These are phyloP conservation scores for Aquilaria yunnanensis DNA, from an alignment of 345 rosid genomes.

Conservation along the genomic window DNA sequence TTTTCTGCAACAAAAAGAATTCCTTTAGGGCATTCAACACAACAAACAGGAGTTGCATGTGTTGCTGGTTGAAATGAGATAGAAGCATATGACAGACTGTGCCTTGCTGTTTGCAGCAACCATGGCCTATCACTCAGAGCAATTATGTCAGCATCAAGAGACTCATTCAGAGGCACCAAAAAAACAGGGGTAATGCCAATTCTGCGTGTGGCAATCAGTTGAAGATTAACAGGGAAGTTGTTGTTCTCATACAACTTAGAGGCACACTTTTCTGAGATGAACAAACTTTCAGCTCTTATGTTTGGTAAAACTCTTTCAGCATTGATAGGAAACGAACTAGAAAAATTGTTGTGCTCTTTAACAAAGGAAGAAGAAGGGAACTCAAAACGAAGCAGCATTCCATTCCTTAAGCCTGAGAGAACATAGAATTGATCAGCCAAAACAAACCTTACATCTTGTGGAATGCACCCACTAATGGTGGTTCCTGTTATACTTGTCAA, in stretches of 20 bases:
- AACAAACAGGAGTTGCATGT: conserved; percentile 92
- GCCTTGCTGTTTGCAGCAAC: conserved; percentile 91
- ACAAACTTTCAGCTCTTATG: conserved; percentile 18
- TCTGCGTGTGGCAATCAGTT: conserved; percentile 82
- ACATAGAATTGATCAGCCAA: conserved; percentile 74
- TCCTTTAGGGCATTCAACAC: conserved; percentile 89
- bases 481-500: conserved; percentile 66
- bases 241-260: conserved; percentile 26
- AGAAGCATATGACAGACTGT: conserved; percentile 82
- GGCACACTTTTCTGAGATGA: conserved; percentile 22
- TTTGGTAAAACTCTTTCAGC: conserved; percentile 19
- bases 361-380: conserved; percentile 52
- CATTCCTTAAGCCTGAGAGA: conserved; percentile 92
- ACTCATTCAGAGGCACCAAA: conserved; percentile 77
- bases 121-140: conserved; percentile 96
- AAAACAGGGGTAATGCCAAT: conserved; percentile 97
- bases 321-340: conserved; percentile 28
- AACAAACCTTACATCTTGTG: conserved; percentile 97
- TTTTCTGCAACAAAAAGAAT: conserved; percentile 91
- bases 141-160: conserved; percentile 74
- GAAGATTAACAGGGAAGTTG: conserved; percentile 48
- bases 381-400: conserved; percentile 97
- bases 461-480: conserved; percentile 74
- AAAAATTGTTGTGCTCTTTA: conserved; percentile 26
- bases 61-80: conserved; percentile 93